Conservation (phyloP, 2,329 filamentous ascomycete genomes). For the Penicillium psychrosexuale region DNA sequence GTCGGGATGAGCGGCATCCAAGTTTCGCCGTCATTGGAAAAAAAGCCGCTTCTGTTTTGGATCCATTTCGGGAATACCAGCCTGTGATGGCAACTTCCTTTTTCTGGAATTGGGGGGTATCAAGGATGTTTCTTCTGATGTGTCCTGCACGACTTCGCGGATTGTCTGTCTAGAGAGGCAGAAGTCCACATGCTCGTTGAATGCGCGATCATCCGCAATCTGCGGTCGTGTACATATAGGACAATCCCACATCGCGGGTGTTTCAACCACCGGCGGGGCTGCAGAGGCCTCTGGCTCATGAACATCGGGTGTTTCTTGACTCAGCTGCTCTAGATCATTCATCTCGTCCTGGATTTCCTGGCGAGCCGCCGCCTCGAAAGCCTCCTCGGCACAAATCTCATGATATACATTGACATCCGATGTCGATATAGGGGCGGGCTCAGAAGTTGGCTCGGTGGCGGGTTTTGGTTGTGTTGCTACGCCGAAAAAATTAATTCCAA, state of each 20-base stretch:
- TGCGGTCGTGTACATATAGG: constrained; percentile 83
- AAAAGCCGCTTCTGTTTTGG: constrained; percentile 37
- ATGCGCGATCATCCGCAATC: constrained; percentile 66
- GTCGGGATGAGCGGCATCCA: too few relatives aligned
- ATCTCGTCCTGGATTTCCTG: constrained; percentile 61
- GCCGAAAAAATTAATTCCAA: constrained; percentile 78
- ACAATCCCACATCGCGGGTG: constrained; percentile 70
- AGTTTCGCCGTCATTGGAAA: constrained; percentile 26
- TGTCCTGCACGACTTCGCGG: constrained; percentile 69
- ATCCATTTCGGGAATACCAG: constrained; percentile 16
- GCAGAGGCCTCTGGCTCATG: constrained; percentile 22
- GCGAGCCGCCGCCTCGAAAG: constrained; percentile 60
- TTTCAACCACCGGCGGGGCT: constrained; percentile 3
- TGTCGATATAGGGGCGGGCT: constrained; percentile 4
- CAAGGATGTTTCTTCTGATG: constrained; percentile 19
- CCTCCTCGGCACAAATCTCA: constrained; percentile 67
- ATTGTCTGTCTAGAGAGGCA: constrained; percentile 87
- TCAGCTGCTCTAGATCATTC: constrained; percentile 59
- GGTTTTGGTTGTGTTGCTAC: constrained; percentile 24
- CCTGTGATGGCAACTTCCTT: constrained; percentile 34
- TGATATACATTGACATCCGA: constrained; percentile 46
- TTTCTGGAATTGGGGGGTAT: constrained; percentile 19
- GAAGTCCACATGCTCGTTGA: constrained; percentile 90
- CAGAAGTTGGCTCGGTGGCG: constrained; percentile 8
- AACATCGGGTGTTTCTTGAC: constrained; percentile 50